These are phyloP conservation scores for Phallus indusiatus DNA, from an alignment of 768 basidiomycete species.

Conservation along the genomic window DNA sequence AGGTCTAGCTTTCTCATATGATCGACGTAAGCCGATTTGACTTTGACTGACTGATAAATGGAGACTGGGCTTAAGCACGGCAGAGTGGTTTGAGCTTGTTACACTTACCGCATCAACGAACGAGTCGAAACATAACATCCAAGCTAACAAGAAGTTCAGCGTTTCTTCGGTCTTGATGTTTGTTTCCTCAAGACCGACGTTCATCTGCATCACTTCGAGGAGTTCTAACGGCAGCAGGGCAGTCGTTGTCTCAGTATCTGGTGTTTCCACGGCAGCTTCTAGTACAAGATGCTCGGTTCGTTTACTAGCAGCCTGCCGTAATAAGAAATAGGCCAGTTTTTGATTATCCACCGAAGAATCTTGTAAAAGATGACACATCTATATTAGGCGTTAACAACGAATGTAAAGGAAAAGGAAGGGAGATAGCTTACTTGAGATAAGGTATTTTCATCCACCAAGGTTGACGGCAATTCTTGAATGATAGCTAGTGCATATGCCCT, in stretches of 20 bases:
- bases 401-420: background rate
- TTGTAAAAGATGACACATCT: constrained; percentile 76
- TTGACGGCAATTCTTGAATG: constrained; percentile 52
- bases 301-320: constrained; percentile 59
- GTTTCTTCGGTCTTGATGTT: constrained; percentile 28
- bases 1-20: constrained; percentile 67
- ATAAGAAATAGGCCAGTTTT: constrained; percentile 65
- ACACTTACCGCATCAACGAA: constrained; percentile 77
- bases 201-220: constrained; percentile 48
- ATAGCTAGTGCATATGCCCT: constrained; percentile 60
- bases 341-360: constrained; percentile 61
- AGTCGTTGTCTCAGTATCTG: constrained; percentile 39
- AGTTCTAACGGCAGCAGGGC: constrained; percentile 56
- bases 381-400: background rate
- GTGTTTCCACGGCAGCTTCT: constrained; percentile 74
- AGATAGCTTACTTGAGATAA: constrained; percentile 44
- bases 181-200: constrained; percentile 30
- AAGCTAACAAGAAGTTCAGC: constrained; percentile 68
- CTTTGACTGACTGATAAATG: constrained; percentile 64
- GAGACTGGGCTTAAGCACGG: background rate
- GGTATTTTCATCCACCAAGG: constrained; percentile 53
- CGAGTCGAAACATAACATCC: constrained; percentile 84
- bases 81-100: constrained; percentile 9
- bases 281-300: constrained; percentile 79
- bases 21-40: constrained; percentile 77